A percentile compares a stretch with the other conserved stretches of the same genome.
Evolutionary conservation across 257 asterid genomes (phyloP).

Genomic region (Ophiorrhiza pumila): DNA sequence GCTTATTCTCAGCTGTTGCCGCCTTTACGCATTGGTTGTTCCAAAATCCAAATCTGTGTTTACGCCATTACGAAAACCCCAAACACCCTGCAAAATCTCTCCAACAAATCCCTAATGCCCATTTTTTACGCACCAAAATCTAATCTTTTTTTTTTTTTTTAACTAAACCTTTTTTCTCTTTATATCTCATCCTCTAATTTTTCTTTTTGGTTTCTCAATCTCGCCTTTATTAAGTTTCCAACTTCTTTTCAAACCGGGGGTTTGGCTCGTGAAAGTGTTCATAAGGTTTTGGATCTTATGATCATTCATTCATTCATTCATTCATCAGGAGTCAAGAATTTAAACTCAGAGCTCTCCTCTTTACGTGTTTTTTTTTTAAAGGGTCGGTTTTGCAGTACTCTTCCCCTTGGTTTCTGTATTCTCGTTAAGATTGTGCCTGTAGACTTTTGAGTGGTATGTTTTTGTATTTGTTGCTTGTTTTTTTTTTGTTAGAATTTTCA

Average conservation of each 20-base stretch:
- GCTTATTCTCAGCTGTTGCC: constrained; percentile 5
- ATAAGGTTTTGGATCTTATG: not conserved
- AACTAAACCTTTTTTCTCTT: not conserved
- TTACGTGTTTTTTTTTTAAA: constrained; percentile 1
- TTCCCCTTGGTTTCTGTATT: not conserved
- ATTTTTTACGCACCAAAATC: not conserved
- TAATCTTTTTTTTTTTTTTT: not conserved
- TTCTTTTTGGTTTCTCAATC: not conserved
- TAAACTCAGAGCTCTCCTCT: not conserved
- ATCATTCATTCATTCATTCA: not conserved
- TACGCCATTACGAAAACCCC: not conserved
- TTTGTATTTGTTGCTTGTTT: not conserved
- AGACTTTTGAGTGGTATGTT: too few species aligned
- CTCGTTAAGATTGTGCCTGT: not conserved
- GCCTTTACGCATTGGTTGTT: not conserved
- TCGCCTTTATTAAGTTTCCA: not conserved
- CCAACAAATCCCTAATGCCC: too few species aligned
- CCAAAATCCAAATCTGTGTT: not conserved
- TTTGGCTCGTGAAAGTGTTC: constrained; percentile 7
- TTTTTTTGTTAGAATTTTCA: not conserved
- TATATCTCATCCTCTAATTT: not conserved
- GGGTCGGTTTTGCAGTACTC: too few species aligned
- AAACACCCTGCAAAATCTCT: not conserved
- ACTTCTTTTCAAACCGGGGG: not conserved
- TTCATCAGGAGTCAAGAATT: not conserved